Base-by-base conservation (phyloP, 2,329 filamentous ascomycete genomes). In the Aureobasidium lini region DNA sequence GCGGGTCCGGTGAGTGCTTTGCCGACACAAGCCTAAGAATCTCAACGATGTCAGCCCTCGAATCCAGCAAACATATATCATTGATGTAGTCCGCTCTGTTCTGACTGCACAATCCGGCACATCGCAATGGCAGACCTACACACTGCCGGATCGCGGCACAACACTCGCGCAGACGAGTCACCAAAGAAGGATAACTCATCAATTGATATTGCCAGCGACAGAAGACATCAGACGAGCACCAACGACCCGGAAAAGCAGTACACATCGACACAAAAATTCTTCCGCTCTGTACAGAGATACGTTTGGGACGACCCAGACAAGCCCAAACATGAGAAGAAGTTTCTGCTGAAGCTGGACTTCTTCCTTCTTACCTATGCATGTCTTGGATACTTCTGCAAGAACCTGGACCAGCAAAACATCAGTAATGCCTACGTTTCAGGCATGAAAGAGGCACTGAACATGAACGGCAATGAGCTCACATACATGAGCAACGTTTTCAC, bases 361-460 rank as follows among this genome's bases (percentile, higher is more conserved):
- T 68, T 83, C 1, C 79, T 84, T 37, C 76, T 84, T 0, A 80
- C 80, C 0, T 84, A 83, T 64, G 80, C 79, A 0, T 78, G 83
- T 46, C 67, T 84, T 2, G 74, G 77, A 0, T 83, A 82, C 62
- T 84, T 80, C 77, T 75, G 79, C 53, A 83, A 82, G 66, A 81
- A 82, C 61, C 75, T 84, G 8, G 80, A 82, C 62, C 79, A 82
- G 63, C 71, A 77, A 3, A 82, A 82, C 58, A 73, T 82, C 52
- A 82, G 80, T 62, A 82, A 81, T 72, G 80, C 80, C 1, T 82
- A 82, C 57, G 80, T 82, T 15, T 77, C 78, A 0, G 80, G 80
- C 0, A 69, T 83, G 39, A 79, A 80, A 48, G 78, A 82, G 56
- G 79, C 81, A 11, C 68, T 83, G 1, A 70, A 72, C 0, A 77